phyloP scores from a whole-genome alignment of 495 filamentous ascomycete genomes.

The Podospora bellae-mahoneyi region DNA sequence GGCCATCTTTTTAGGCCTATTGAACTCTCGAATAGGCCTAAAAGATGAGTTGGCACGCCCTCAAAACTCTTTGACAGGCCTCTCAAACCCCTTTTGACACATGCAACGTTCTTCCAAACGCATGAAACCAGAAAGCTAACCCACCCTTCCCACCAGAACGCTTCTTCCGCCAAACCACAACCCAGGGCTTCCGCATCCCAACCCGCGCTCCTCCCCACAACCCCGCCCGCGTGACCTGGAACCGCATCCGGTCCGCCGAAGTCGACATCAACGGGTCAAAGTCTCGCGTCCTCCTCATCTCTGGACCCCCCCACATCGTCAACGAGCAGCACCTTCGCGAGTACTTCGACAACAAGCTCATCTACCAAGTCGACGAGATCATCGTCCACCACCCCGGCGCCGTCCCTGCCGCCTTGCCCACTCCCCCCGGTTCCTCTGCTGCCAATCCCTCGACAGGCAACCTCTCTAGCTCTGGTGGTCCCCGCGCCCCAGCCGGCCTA shows the following conservation, averaged over 20 bases:
- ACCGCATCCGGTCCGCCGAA: conserved; percentile 29
- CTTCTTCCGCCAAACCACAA: conserved; percentile 15
- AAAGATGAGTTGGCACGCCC: too few relatives aligned
- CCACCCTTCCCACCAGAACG: conserved; percentile 16
- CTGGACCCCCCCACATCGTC: conserved; percentile 22
- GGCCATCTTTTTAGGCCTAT: neutral
- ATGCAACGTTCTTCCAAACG: neutral
- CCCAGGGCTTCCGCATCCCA: conserved; percentile 2
- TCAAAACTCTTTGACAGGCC: neutral
- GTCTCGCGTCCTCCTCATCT: conserved; percentile 29
- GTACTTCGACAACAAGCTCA: conserved; percentile 26
- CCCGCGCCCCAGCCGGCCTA: neutral
- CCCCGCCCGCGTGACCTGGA: conserved; percentile 24
- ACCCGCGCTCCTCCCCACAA: neutral
- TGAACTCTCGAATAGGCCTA: neutral
- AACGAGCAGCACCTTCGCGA: conserved; percentile 19
- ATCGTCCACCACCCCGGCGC: neutral
- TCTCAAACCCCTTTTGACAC: neutral
- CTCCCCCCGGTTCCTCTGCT: neutral
- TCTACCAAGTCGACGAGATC: conserved; percentile 30
- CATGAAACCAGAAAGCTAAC: neutral
- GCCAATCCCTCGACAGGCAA: neutral
- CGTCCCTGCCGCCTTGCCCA: neutral
- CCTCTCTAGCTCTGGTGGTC: neutral
- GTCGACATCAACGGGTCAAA: conserved; percentile 20